Evolutionary conservation across 1,284 basidiomycete species (phyloP).

Genomic region (Sphaerobolus stellatus): DNA sequence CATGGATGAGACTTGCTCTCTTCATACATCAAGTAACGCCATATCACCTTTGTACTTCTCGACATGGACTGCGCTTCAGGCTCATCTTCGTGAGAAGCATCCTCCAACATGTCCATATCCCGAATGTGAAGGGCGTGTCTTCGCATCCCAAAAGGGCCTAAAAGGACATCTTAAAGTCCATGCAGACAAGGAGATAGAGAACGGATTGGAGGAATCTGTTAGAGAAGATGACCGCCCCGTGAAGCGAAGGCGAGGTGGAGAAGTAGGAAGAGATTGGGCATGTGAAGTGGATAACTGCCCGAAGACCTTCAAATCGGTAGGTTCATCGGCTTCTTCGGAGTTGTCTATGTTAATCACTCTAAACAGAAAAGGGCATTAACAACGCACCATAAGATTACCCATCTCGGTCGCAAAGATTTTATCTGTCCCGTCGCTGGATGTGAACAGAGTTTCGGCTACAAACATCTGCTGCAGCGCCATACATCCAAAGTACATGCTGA

Average conservation of each 20-base stretch:
- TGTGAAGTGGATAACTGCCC: conserved; percentile 70
- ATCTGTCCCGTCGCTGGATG: conserved; percentile 60
- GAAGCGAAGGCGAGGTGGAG: conserved; percentile 65
- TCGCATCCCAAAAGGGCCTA: conserved; percentile 70
- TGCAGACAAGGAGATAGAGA: conserved; percentile 61
- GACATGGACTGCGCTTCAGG: conserved; percentile 84
- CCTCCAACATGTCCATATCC: conserved; percentile 76
- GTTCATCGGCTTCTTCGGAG: conserved; percentile 23
- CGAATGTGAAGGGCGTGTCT: conserved; percentile 69
- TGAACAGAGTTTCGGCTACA: conserved; percentile 70
- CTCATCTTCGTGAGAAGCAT: conserved; percentile 74
- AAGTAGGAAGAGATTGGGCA: conserved; percentile 74
- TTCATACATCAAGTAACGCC: too few species aligned
- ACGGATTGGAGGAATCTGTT: conserved; percentile 38
- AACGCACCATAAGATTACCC: conserved; percentile 69
- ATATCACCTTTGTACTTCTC: conserved; percentile 68
- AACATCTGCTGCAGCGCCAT: conserved; percentile 78
- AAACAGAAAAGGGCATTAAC: conserved; percentile 73
- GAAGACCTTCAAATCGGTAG: conserved; percentile 85
- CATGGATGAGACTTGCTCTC: conserved; percentile 21
- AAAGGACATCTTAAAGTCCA: conserved; percentile 81
- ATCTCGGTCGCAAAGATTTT: conserved; percentile 70
- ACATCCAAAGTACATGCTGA: conserved; percentile 52
- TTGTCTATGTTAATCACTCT: neutral
- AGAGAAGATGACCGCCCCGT: conserved; percentile 40